Base-by-base conservation (phyloP, 441 rosid genomes). In the Hypseocharis bilobata region DNA sequence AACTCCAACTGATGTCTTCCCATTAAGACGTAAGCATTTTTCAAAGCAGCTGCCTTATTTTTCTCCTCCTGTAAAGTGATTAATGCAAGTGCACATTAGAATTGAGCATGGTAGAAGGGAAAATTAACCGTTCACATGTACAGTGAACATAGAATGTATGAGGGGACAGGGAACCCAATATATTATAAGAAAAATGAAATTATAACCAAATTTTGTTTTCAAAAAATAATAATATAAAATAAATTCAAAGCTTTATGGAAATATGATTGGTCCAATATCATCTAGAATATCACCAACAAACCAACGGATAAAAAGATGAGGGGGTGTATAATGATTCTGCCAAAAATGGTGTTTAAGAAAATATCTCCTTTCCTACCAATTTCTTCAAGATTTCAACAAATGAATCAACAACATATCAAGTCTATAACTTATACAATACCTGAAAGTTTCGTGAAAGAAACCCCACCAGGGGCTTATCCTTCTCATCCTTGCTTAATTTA, bases 1-100 rank as follows among this genome's bases (percentile, higher is more conserved):
- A 90, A 75, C 82, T 88, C 97, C 76, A 90, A 77, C 66, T 92
- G 97, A 80, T 92, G 98, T 74, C 87, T 87, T 40, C 98, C 96
- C 89, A 92, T 84, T 72, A 92, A 83, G 73, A 92, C 97, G 77
- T 90, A 92, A 16, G 97, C 98, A 85, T 92, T 90, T 84, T 92
- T 92, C 71, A 92, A 75, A 73, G 96, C 97, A 69, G 97, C 98
- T 55, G 96, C 86, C 82, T 86, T 92, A 72, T 90, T 84, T 77
- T 87, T 92, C 74, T 92, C 98, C 76, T 90, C 98, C 96, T 92
- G 80, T 62, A 68, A 66, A 72, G 30, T 28, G 51, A 66, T 27
- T 54, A 60, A 64, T 58, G 58, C 27, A 63, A 64, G 62, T 67
- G 65, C 45, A 58, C 52, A 52, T 69, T 60, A 57, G 38, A 23